Evolutionary conservation across 2,329 filamentous ascomycete genomes (phyloP).

Genomic region (Monosporascus sp.): DNA sequence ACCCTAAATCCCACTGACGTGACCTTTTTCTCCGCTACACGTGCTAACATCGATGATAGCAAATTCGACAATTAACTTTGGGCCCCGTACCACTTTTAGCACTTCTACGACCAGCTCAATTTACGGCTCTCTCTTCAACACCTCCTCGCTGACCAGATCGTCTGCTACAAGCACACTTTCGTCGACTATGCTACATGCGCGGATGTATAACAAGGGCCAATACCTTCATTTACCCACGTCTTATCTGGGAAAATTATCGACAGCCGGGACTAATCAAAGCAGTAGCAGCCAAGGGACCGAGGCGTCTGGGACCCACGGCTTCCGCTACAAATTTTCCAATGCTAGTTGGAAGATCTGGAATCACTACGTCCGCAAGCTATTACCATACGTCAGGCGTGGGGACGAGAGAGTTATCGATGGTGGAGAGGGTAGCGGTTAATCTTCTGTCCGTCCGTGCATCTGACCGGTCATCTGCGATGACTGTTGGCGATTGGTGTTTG

Average conservation of each 20-base stretch:
- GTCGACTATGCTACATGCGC: constrained; percentile 29
- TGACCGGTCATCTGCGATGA: no score
- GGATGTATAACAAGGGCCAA: not conserved
- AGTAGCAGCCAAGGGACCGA: not conserved
- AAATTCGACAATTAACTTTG: not conserved
- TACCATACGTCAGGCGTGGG: not conserved
- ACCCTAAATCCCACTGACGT: not conserved
- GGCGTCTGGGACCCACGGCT: not conserved
- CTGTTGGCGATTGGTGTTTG: no score
- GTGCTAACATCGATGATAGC: not conserved
- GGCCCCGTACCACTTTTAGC: not conserved
- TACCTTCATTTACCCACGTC: not conserved
- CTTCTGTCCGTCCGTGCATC: no score
- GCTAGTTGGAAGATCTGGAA: not conserved
- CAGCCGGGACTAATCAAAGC: not conserved
- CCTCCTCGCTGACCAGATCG: not conserved
- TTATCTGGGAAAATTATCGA: not conserved
- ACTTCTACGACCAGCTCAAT: not conserved
- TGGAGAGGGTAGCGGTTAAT: no score
- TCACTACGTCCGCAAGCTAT: not conserved
- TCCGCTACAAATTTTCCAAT: not conserved
- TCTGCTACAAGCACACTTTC: not conserved
- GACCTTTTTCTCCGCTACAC: not conserved
- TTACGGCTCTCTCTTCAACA: not conserved
- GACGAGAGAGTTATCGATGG: no score